Base-by-base conservation (phyloP, 495 filamentous ascomycete genomes). In the Hyaloscypha hepaticicola region DNA sequence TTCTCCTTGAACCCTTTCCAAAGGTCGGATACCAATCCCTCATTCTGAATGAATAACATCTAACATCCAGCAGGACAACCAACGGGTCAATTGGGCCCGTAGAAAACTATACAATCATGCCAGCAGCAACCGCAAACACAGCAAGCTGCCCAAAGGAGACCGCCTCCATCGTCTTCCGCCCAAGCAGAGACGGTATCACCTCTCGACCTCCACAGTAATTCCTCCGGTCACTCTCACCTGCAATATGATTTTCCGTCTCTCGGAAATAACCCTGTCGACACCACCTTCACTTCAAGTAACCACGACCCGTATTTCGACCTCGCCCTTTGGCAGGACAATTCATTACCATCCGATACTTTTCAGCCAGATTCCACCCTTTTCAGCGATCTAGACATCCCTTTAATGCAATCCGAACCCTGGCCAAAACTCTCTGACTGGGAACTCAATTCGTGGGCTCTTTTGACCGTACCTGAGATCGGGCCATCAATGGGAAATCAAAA, bases 41-140 rank as follows among this genome's bases (percentile, higher is more conserved):
- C 25, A 24, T 53, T 16, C 12, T 4, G 22, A 50, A 50, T 21
- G 19, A 8, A 6, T 50, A 19, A 33, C 7, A 0, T 33, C 50
- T 53, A 25, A 53, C 50, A 53, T 26, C 50, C 24, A 53, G 11
- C 25, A 53, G 50, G 50, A 53, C 50, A 27, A 8, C 50, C 2
- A 24, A 53, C 50, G 50, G 50, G 50, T 53, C 50, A 53, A 4
- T 26, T 6, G 19, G 50, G 50, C 50, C 50, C 50, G 50, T 53
- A 53, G 50, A 53, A 53, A 53, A 53, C 50, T 53, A 53, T 53
- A 53, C 50, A 53, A 53, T 53, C 50, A 53, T 53, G 50, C 50
- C 50, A 53, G 50, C 50, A 53, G 50, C 50, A 24, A 53, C 6
- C 50, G 25, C 22, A 0, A 2, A 24, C 50, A 53, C 1, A 19